A percentile compares a stretch with the other conserved stretches of the same genome.
Evolutionary conservation across 768 basidiomycete species (phyloP).

Genomic region (Boletales sp.): DNA sequence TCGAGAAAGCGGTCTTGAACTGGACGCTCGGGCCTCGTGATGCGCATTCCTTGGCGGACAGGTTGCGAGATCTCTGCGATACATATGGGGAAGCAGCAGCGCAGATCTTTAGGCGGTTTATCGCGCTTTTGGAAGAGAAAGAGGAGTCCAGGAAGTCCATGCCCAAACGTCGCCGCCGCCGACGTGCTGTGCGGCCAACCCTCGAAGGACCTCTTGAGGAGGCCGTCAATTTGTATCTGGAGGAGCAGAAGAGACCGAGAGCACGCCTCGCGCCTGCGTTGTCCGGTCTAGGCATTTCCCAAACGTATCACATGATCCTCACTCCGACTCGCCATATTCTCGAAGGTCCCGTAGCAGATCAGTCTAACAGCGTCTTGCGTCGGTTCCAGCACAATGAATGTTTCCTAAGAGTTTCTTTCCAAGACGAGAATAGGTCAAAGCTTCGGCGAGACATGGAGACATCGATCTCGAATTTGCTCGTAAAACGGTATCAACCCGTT

Average conservation of each 20-base stretch:
- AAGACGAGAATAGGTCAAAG: conserved; percentile 42
- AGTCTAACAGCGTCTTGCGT: conserved; percentile 36
- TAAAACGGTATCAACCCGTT: conserved; percentile 31
- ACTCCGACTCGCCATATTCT: conserved; percentile 38
- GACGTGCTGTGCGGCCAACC: conserved; percentile 2
- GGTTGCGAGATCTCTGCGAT: conserved; percentile 19
- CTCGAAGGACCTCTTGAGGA: conserved; percentile 13
- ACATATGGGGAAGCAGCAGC: conserved; percentile 12
- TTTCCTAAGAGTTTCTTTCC: conserved; percentile 47
- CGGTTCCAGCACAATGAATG: conserved; percentile 37
- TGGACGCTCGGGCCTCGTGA: conserved; percentile 23
- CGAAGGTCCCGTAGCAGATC: conserved; percentile 38
- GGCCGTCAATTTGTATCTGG: conserved; percentile 17
- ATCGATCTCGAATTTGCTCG: conserved; percentile 32
- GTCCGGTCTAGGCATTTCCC: conserved; percentile 18
- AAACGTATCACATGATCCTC: conserved; percentile 36
- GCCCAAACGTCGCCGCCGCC: neutral
- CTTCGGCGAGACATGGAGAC: conserved; percentile 31
- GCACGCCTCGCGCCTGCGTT: conserved; percentile 23
- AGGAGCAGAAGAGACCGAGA: conserved; percentile 23
- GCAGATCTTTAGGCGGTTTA: conserved; percentile 23
- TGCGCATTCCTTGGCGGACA: conserved; percentile 18
- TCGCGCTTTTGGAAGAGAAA: conserved; percentile 19
- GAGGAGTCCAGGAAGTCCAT: neutral
- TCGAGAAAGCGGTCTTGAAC: conserved; percentile 35